These are phyloP conservation scores for Porphyra umbilicalis DNA, from an alignment of 31 red algal genomes.

Conservation along the genomic window DNA sequence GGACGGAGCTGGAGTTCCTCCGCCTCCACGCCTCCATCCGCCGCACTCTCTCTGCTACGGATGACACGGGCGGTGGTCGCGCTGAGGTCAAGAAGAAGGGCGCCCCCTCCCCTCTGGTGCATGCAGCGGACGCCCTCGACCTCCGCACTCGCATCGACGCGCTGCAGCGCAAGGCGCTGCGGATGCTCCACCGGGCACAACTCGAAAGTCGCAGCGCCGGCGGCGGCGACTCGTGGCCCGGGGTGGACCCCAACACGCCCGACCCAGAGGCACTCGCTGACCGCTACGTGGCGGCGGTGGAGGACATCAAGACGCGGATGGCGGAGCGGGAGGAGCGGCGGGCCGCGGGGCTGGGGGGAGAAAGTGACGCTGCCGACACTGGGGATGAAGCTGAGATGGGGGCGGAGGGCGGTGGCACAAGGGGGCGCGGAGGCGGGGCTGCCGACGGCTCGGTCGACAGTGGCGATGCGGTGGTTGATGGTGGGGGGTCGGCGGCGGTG, in stretches of 20 bases:
- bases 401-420: background rate
- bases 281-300: slow-evolving; percentile 57
- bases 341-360: background rate
- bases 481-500: background rate
- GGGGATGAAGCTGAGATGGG: background rate
- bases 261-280: slow-evolving; percentile 60
- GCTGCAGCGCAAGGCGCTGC: slow-evolving; percentile 61
- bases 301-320: slow-evolving; percentile 44
- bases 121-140: slow-evolving; percentile 20
- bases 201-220: slow-evolving; percentile 20
- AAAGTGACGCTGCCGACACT: background rate
- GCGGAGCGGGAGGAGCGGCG: slow-evolving; percentile 40
- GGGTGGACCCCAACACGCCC: slow-evolving; percentile 46
- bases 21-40: slow-evolving; percentile 45
- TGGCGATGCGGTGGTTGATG: background rate
- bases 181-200: slow-evolving; percentile 64
- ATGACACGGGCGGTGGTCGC: slow-evolving; percentile 19
- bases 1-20: slow-evolving; percentile 64
- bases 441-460: background rate
- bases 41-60: slow-evolving; percentile 28
- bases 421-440: background rate
- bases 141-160: slow-evolving; percentile 56
- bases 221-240: slow-evolving; percentile 40
- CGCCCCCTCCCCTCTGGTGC: background rate
- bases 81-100: slow-evolving; percentile 1